Percentiles rank a stretch among this genome's conserved stretches.
Evolutionary conservation across 1,284 basidiomycete species (phyloP).

Genomic region (Rhodofomes roseus): DNA sequence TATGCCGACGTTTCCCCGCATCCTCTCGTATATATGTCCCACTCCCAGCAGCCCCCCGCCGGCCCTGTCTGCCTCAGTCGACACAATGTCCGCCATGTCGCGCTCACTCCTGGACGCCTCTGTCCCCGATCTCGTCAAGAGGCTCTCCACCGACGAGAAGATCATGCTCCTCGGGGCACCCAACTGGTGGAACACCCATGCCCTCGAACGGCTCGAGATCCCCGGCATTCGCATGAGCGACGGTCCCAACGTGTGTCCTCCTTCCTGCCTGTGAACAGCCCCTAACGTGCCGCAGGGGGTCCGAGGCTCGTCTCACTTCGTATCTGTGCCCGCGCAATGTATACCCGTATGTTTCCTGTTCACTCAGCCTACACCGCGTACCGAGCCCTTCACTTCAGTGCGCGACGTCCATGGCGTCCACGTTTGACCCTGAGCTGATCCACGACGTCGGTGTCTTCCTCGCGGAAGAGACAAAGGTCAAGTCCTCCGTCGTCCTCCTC

Average conservation of each 20-base stretch:
- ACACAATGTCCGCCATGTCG: conserved; percentile 21
- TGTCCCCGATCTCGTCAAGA: conserved; percentile 48
- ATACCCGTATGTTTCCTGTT: conserved; percentile 18
- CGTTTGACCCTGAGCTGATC: conserved; percentile 56
- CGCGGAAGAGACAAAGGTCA: conserved; percentile 59
- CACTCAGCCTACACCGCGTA: not conserved
- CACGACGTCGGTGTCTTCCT: conserved; percentile 53
- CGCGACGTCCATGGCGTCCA: conserved; percentile 64
- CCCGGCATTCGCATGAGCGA: conserved; percentile 66
- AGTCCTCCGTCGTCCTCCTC: conserved; percentile 57
- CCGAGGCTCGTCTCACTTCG: conserved; percentile 63
- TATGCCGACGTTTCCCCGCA: conserved; percentile 4
- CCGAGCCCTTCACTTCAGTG: conserved; percentile 37
- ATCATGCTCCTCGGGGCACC: conserved; percentile 59
- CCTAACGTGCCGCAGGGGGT: conserved; percentile 43
- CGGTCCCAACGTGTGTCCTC: conserved; percentile 51
- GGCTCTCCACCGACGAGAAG: conserved; percentile 59
- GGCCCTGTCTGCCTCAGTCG: no score
- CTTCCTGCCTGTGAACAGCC: not conserved
- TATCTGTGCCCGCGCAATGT: conserved; percentile 36
- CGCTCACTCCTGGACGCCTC: conserved; percentile 50
- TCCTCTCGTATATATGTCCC: conserved; percentile 5
- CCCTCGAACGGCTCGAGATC: conserved; percentile 53
- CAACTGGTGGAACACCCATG: conserved; percentile 69
- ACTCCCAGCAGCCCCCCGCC: not conserved